Conservation (phyloP, 2,329 filamentous ascomycete species). For the Aphanocladium album region DNA sequence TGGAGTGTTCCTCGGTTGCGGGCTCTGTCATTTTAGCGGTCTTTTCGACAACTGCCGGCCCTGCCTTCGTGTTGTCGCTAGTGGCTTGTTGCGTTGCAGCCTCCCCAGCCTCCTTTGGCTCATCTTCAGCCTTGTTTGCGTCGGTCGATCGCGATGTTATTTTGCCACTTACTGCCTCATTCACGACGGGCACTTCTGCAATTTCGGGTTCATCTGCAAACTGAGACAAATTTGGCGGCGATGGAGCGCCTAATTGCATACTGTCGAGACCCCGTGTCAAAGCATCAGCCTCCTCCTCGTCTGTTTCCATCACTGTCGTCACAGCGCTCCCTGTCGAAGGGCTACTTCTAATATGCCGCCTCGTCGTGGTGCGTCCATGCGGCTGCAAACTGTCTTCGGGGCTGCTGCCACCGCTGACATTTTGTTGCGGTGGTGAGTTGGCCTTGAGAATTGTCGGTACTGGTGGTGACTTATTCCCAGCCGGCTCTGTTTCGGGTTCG, state of each 20-base stretch:
- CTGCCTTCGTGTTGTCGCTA: conserved; percentile 20
- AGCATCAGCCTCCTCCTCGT: conserved; percentile 62
- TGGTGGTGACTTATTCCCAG: conserved; percentile 20
- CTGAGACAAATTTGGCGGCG: background rate
- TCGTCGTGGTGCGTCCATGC: conserved; percentile 63
- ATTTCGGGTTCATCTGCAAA: conserved; percentile 35
- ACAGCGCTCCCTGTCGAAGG: conserved; percentile 75
- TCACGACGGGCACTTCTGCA: conserved; percentile 37
- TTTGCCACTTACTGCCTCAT: conserved; percentile 12
- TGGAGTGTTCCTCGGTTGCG: background rate
- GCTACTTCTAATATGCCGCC: conserved; percentile 74
- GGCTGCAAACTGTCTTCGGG: conserved; percentile 49
- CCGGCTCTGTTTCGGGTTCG: conserved; percentile 36
- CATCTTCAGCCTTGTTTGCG: background rate
- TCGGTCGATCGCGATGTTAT: background rate
- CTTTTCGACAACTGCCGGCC: conserved; percentile 11
- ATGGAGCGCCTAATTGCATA: conserved; percentile 41
- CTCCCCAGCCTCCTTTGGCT: background rate
- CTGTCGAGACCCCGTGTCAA: conserved; percentile 41
- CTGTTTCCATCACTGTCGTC: conserved; percentile 75
- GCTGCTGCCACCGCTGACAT: conserved; percentile 18
- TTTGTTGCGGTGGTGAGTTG: conserved; percentile 24
- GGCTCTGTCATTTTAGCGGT: background rate
- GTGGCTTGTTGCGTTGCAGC: conserved; percentile 15
- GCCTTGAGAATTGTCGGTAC: conserved; percentile 33